Evolutionary conservation across 78 protist genomes (phyloP).

Genomic region (Trichosphaerium sp.): DNA sequence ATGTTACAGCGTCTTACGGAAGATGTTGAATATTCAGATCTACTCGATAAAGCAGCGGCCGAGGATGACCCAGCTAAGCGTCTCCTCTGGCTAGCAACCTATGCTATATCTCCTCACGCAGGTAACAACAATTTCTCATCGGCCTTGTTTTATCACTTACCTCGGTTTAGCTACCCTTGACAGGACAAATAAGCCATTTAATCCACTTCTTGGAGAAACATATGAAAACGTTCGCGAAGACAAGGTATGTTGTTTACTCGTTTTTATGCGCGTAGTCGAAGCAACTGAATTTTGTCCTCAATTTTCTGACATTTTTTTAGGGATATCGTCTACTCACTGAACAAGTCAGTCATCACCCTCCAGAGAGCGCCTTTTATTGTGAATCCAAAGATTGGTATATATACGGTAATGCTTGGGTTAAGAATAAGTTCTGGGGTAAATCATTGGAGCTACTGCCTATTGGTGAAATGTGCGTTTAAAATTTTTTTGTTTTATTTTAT

Average conservation of each 20-base stretch:
- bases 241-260: neutral
- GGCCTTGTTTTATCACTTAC: neutral
- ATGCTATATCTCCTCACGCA: slow-evolving; percentile 26
- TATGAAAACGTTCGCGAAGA: slow-evolving; percentile 6
- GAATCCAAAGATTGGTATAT: slow-evolving; percentile 9
- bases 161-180: neutral
- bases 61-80: slow-evolving; percentile 22
- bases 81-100: slow-evolving; percentile 31
- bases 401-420: slow-evolving; percentile 8
- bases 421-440: slow-evolving; percentile 54
- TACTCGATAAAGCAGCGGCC: slow-evolving; percentile 28
- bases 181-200: slow-evolving; percentile 9
- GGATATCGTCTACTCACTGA: neutral
- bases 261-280: slow-evolving; percentile 27
- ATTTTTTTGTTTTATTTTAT: slow-evolving; percentile 23
- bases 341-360: slow-evolving; percentile 58
- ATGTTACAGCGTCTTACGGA: slow-evolving; percentile 33
- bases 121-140: neutral
- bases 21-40: slow-evolving; percentile 15
- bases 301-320: neutral
- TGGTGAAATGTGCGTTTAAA: slow-evolving; percentile 29
- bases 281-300: slow-evolving; percentile 3
- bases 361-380: slow-evolving; percentile 14
- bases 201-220: slow-evolving; percentile 11
- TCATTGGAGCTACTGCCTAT: slow-evolving; percentile 25